phyloP scores from a whole-genome alignment of 2,329 filamentous ascomycete genomes.

The Incumbomyces lentus region DNA sequence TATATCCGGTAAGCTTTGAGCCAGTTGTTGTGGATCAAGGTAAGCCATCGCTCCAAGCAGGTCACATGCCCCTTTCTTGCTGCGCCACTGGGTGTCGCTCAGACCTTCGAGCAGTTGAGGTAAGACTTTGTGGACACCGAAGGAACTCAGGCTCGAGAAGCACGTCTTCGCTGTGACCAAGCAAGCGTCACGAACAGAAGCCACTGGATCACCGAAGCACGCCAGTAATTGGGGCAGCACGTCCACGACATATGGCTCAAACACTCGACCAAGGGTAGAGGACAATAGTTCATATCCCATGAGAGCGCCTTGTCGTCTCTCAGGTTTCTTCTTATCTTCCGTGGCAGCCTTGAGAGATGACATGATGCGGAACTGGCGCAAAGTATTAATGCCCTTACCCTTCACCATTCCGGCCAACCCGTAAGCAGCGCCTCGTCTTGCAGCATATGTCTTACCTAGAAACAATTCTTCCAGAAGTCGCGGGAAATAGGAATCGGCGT shows the following conservation, averaged over 20 bases:
- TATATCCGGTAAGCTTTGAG: conserved; percentile 84
- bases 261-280: conserved; percentile 72
- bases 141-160: conserved; percentile 87
- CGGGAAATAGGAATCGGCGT: conserved; percentile 69
- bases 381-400: conserved; percentile 71
- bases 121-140: conserved; percentile 87
- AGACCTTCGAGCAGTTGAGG: conserved; percentile 85
- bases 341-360: conserved; percentile 66
- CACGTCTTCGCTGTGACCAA: conserved; percentile 88
- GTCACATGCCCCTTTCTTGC: conserved; percentile 96
- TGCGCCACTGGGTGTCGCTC: conserved; percentile 93
- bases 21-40: conserved; percentile 87
- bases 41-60: conserved; percentile 97
- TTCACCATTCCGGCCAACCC: conserved; percentile 82
- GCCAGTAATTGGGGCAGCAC: conserved; percentile 82
- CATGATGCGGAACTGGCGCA: conserved; percentile 80
- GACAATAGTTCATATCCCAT: conserved; percentile 87
- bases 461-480: conserved; percentile 74
- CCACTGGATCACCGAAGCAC: conserved; percentile 78
- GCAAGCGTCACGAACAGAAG: conserved; percentile 86
- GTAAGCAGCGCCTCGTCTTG: conserved; percentile 85
- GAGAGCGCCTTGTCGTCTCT: conserved; percentile 79
- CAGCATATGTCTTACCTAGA: conserved; percentile 82
- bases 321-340: conserved; percentile 91
- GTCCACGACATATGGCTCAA: conserved; percentile 94